Base-by-base conservation (phyloP, 805 yeast genomes). In the Yamadazyma akitaensis region DNA sequence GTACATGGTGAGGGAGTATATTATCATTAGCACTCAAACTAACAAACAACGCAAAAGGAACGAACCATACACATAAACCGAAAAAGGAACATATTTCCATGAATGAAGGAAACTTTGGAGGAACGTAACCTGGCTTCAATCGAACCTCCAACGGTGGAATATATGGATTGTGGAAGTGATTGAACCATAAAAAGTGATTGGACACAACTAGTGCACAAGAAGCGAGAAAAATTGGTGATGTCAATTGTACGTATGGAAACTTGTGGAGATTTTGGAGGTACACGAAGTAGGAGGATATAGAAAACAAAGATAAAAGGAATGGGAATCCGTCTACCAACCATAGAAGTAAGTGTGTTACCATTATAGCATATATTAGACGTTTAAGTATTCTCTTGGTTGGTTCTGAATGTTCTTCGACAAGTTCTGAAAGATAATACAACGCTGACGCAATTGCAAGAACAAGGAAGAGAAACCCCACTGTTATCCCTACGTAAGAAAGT, bases 11-110 rank as follows among this genome's bases (percentile, higher is more conserved):
- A 8, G 99, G 99, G 37, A 94, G 74, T 16, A 86, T 81, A 58
- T 88, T 85, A 59, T 94, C 99, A 51, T 88, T 87, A 1, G 97
- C 97, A 61, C 95, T 87, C 49, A 94, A 72, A 26, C 96, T 85
- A 14, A 94, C 92, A 64, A 94, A 92, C 47, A 94, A 73, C 3
- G 96, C 84, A 63, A 94, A 89, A 30, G 99, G 99, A 25, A 94
- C 79, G 49, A 92, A 76, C 99, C 99, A 94, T 16, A 94, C 83
- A 57, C 94, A 84, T 36, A 94, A 67, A 1, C 97, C 99, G 61
- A 94, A 91, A 64, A 94, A 94, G 2, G 97, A 85, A n/a, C 97
- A 88, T 3, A 94, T 88, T 61, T 94, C 96, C 1, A 90, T 74
- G 60, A 92, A 92, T 11, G 85, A 75, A 1, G 96, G 96, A 44